Base-by-base conservation (phyloP, 495 filamentous ascomycete species). In the Aspergillus campestris region DNA sequence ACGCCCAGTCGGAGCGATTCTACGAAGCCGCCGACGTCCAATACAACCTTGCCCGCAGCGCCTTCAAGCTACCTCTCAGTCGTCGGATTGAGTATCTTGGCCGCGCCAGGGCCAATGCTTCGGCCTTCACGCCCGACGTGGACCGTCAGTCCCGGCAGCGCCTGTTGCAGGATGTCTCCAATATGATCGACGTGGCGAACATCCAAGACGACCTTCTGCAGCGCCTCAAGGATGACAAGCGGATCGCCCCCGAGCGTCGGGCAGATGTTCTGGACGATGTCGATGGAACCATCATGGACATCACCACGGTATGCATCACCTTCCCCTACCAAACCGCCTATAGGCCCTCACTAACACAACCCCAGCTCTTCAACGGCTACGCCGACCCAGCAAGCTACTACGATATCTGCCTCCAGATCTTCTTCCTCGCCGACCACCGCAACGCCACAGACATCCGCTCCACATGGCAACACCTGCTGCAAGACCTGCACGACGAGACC, bases 121-220 rank as follows among this genome's bases (percentile, higher is more conserved):
- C 82, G 11, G 85, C 86, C 11, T 73, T 79, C 53, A 84, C 82
- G 14, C 67, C 71, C 11, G 87, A 88, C 31, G 67, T 89, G 51
- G 73, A 80, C 44, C 77, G 88, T 27, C 84, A 88, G 52, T 71
- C 77, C 34, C 81, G 87, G 45, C 88, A 92, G 55, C 69, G 83
- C 24, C 73, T 97, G 27, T 72, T 88, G 30, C 84, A 91, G 47
- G 81, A 89, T 42, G 80, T 95, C 15, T 81, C 83, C 7, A 89
- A 89, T 52, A 74, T 95, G 8, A 79, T 99, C 27, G 94, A 97
- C 52, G 77, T 97, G 28, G 91, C 91, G 13, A 90, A 89, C 52
- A 87, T 99, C 49, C 92, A 99, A 63, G 87, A 94, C 55, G 92
- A 97, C 52, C 61, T 97, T 27, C 68, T 97, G 38, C 84, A 90